Conservation (phyloP, 495 filamentous ascomycete genomes). For the Trichoderma virens region DNA sequence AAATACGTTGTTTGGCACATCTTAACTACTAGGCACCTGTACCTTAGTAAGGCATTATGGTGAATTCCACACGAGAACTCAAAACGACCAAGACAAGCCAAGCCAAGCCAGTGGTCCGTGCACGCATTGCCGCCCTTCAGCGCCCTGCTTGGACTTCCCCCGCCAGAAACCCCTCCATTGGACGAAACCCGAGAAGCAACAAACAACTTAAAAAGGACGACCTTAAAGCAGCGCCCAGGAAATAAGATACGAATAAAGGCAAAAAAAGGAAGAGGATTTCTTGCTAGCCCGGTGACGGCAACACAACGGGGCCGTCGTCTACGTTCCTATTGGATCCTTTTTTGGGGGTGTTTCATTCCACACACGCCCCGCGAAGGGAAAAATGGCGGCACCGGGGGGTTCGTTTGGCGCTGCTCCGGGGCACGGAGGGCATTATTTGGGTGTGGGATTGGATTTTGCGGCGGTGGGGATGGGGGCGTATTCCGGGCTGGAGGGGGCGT, state of each 20-base stretch:
- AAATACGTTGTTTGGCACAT: too few relatives aligned
- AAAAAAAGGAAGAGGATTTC: not conserved
- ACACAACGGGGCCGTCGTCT: too few relatives aligned
- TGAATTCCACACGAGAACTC: too few relatives aligned
- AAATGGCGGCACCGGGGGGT: not conserved
- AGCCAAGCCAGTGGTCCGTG: not conserved
- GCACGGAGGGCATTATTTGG: not conserved
- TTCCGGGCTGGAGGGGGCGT: not conserved
- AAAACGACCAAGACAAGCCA: not conserved
- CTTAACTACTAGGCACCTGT: too few relatives aligned
- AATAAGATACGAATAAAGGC: not conserved
- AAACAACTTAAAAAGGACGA: not conserved
- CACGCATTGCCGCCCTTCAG: conserved; percentile 2
- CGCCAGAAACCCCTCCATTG: not conserved
- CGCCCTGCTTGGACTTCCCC: not conserved
- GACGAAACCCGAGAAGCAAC: not conserved
- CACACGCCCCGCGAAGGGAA: not conserved
- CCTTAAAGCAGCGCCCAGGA: not conserved
- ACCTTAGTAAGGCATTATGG: too few relatives aligned
- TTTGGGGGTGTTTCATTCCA: not conserved
- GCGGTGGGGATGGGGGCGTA: not conserved
- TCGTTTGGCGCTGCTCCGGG: not conserved
- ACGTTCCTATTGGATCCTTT: not conserved
- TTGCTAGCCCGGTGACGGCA: not conserved
- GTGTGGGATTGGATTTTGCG: not conserved